phyloP scores from a whole-genome alignment of 257 asterid species.

The Mitragyna speciosa region DNA sequence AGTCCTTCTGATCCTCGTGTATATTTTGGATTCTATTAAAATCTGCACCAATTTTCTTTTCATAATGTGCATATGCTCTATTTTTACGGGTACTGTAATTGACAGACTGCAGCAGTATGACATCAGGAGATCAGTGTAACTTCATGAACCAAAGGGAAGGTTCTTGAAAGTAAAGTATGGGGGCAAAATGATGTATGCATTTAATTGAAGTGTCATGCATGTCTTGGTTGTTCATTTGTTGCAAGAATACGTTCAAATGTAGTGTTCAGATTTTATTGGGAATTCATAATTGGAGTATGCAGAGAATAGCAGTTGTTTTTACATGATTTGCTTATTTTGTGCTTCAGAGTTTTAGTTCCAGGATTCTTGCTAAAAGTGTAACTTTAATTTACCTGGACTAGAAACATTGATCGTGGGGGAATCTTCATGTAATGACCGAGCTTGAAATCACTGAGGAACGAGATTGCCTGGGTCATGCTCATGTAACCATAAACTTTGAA shows the following conservation, averaged over 20 bases:
- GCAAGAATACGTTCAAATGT: neutral
- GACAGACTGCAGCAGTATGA: neutral
- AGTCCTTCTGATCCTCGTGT: neutral
- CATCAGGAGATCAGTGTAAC: neutral
- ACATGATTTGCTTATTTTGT: neutral
- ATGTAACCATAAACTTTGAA: constrained; percentile 73
- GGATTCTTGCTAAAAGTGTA: neutral
- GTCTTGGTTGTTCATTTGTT: neutral
- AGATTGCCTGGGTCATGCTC: constrained; percentile 76
- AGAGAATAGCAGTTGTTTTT: neutral
- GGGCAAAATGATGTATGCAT: neutral
- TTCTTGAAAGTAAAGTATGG: neutral
- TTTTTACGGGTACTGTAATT: neutral
- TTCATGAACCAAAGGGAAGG: too few species aligned
- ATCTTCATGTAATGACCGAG: constrained; percentile 87
- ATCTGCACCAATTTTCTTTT: neutral
- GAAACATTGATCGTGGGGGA: constrained; percentile 83
- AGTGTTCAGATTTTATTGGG: neutral
- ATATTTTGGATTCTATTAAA: neutral
- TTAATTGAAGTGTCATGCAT: neutral
- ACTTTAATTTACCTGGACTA: constrained; percentile 59
- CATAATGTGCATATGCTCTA: neutral
- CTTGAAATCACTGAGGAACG: constrained; percentile 78
- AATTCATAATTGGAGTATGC: neutral
- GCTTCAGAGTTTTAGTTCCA: neutral